Percentiles rank a stretch among this genome's conserved stretches.
Evolutionary conservation across 2,329 filamentous ascomycete genomes (phyloP).

Genomic region (Scedosporium boydii): DNA sequence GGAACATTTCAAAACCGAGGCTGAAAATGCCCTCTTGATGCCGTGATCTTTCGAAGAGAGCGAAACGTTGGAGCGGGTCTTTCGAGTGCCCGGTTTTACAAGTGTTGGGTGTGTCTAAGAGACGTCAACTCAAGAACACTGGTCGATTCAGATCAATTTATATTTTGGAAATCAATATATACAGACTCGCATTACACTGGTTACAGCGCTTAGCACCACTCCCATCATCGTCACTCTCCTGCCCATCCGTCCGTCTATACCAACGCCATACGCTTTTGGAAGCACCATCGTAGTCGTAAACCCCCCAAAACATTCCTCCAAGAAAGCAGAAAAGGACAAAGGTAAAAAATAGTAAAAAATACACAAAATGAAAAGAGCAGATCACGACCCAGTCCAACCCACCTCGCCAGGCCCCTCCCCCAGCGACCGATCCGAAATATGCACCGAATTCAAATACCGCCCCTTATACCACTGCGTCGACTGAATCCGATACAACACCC

Average conservation of each 20-base stretch:
- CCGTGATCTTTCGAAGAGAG: too few relatives aligned
- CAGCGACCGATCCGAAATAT: background rate
- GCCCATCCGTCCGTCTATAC: background rate
- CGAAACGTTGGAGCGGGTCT: too few relatives aligned
- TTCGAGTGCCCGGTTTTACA: too few relatives aligned
- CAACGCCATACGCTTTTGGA: background rate
- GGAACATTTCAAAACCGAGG: too few relatives aligned
- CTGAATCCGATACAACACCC: constrained; percentile 18
- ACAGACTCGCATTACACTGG: background rate
- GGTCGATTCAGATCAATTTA: too few relatives aligned
- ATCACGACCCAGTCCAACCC: background rate
- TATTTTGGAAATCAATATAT: background rate
- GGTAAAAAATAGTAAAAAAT: background rate
- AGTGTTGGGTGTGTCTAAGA: too few relatives aligned
- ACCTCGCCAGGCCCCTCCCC: background rate
- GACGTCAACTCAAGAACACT: too few relatives aligned
- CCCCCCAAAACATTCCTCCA: background rate
- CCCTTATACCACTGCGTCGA: constrained; percentile 8
- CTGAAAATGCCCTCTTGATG: too few relatives aligned
- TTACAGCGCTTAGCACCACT: background rate
- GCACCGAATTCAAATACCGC: constrained; percentile 1
- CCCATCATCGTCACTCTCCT: background rate
- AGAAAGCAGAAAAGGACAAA: background rate
- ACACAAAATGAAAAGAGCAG: background rate
- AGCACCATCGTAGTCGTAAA: background rate